Base-by-base conservation (phyloP, 768 basidiomycete species). In the Boletus rex-veris region DNA sequence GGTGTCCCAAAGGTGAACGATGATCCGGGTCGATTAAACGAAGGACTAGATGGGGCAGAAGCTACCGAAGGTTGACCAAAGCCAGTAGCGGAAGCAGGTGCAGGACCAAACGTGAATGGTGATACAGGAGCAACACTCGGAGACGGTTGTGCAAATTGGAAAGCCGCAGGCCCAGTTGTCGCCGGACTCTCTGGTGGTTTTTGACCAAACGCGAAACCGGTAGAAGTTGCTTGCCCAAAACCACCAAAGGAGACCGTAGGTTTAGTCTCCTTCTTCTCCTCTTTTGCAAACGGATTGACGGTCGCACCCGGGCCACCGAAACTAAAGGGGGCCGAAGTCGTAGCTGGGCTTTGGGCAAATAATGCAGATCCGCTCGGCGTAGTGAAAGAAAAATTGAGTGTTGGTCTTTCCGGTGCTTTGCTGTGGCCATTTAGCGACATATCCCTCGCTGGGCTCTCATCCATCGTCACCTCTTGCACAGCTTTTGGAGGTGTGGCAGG, bases 391-490 rank as follows among this genome's bases (percentile, higher is more conserved):
- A 87, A 84, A 38, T 71, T 73, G 39, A 77, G 68, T 4, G 74
- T 73, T 18, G 79, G 74, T 42, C 72, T 72, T 37, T 72, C 71
- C 18, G 72, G 64, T 42, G 74, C 76, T 51, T 72, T 73, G 38
- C 58, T 35, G 31, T 40, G 57, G 15, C 72, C 71, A 55, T 77
- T 80, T 21, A 71, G 58, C 45, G 80, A 79, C 62, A 81, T 71
- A 9, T 85, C 85, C 54, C 87, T 77, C 3, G 80, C 82, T 1
- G 89, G 89, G 59, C 89, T 91, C 69, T 90, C 89, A 38, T 91
- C 89, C 89, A 91, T 91, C 52, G 72, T 80, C 58, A 86, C 80
- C 54, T 88, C 88, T 45, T 84, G 78, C 42, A 84, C 85, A 33
- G 75, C 74, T 52, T 75, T 81, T 3, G 88, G 88, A 10, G 87